Evolutionary conservation across 805 yeast genomes (phyloP), one percentile per base, ranked within the genome.

Genomic region (Wickerhamomyces subpelliculosus): DNA sequence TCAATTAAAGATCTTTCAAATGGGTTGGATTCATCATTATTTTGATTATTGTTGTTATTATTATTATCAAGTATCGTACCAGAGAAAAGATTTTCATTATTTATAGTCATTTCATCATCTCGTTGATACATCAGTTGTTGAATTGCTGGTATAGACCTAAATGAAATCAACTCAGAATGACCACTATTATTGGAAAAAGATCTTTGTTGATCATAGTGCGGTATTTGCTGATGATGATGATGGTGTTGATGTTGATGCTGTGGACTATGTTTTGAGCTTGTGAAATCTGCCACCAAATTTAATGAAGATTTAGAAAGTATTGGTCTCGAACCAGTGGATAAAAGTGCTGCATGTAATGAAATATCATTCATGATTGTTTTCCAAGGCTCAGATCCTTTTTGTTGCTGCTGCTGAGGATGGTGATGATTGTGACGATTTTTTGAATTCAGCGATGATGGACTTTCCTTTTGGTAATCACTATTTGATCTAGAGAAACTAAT

Each of bases 271-370:
- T 41, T 54, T 1, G 54, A 42, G 11, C 41, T 42, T 18, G 57
- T 52, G 20, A 54, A 52, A 36, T 54, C 57, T 14, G 53, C 51
- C 19, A 28, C 42, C 18, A 51, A n/a, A 20, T 44, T 45, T 23
- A 33, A 34, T 9, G 41, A 40, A 1, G 55, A 42, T 11, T 29
- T 42, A 16, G 41, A 34, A 16, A 36, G 41, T 4, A 26, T 25
- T 5, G 50, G 44, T 14, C 39, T 43, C 0, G 45, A 39, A 1
- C 68, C 68, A 20, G 58, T 61, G 3, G 67, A 65, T 17, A 59
- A 44, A 29, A 60, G 36, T 1, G 70, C 70, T 4, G 70, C 70
- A 31, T 57, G 59, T 32, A 64, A 46, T 1, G 69, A 62, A 0
- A 60, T 50, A 22, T 60, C 65, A 46, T 64, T 63, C 49, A 64